Evolutionary conservation across 108 stramenopile species (phyloP).

Genomic region (Aureococcus anophagefferens): DNA sequence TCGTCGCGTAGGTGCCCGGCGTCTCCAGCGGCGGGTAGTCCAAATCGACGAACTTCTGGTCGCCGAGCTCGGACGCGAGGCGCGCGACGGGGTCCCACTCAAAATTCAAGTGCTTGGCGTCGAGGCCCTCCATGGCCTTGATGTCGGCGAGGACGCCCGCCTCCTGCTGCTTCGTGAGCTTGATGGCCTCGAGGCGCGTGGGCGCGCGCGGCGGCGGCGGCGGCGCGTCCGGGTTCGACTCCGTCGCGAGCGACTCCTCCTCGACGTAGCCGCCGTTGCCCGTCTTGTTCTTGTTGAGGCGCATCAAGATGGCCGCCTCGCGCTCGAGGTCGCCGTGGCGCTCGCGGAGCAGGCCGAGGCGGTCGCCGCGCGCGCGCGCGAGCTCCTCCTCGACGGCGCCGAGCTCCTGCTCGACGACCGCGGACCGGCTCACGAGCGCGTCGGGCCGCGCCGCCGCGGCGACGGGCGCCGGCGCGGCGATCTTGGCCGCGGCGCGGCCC

Average conservation of each 20-base stretch:
- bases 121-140: neutral
- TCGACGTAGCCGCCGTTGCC: no score
- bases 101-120: no score
- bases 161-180: neutral
- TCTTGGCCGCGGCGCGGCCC: neutral
- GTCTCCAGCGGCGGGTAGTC: neutral
- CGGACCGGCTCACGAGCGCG: neutral
- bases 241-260: neutral
- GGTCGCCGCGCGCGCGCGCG: neutral
- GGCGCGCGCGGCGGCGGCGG: no score
- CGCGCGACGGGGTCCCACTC: no score
- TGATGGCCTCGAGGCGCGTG: neutral
- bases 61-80: no score
- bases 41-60: neutral
- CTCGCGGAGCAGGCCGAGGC: neutral
- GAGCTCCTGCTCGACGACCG: neutral
- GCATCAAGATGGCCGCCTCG: neutral
- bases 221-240: neutral
- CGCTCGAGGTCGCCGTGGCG: neutral
- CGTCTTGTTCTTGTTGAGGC: neutral
- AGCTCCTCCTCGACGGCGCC: neutral
- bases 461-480: no score
- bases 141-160: neutral
- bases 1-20: neutral
- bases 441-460: no score